Evolutionary conservation across 805 yeast genomes (phyloP).

Genomic region (Ogataea degrootiae): DNA sequence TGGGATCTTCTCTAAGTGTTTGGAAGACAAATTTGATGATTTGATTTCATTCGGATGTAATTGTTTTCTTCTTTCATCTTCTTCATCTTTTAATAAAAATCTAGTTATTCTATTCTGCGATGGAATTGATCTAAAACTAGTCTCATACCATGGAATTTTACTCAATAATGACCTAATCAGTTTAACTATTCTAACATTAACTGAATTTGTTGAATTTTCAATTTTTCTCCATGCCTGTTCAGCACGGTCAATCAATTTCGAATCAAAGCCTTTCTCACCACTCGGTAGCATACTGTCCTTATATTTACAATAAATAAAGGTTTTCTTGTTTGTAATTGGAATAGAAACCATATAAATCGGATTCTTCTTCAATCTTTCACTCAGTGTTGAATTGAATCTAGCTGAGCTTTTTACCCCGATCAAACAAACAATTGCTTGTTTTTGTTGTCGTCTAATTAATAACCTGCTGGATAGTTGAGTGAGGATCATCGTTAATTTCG

Average conservation of each 20-base stretch:
- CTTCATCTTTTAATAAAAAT: conserved; percentile 32
- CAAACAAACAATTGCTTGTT: too few relatives aligned
- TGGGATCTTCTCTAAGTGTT: conserved; percentile 35
- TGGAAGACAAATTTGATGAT: conserved; percentile 7
- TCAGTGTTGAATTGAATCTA: too few relatives aligned
- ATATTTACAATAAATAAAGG: conserved; percentile 69
- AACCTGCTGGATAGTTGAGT: too few relatives aligned
- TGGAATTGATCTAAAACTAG: conserved; percentile 71
- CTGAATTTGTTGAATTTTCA: conserved; percentile 44
- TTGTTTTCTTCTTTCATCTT: conserved; percentile 4
- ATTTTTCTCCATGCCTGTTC: conserved; percentile 59
- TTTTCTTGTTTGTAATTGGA: conserved; percentile 61
- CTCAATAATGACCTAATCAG: conserved; percentile 50
- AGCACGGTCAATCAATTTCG: conserved; percentile 43
- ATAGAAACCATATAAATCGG: conserved; percentile 59
- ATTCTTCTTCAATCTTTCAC: neutral
- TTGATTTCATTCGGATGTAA: conserved; percentile 6
- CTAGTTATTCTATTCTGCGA: conserved; percentile 55
- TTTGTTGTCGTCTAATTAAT: too few relatives aligned
- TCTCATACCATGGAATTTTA: conserved; percentile 76
- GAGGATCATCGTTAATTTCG: too few relatives aligned
- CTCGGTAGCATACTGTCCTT: conserved; percentile 28
- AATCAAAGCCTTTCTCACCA: conserved; percentile 32
- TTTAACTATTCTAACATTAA: conserved; percentile 57
- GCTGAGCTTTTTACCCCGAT: too few relatives aligned